Conservation (phyloP, 2,329 filamentous ascomycete genomes). For the Kalaharituber pfeilii region DNA sequence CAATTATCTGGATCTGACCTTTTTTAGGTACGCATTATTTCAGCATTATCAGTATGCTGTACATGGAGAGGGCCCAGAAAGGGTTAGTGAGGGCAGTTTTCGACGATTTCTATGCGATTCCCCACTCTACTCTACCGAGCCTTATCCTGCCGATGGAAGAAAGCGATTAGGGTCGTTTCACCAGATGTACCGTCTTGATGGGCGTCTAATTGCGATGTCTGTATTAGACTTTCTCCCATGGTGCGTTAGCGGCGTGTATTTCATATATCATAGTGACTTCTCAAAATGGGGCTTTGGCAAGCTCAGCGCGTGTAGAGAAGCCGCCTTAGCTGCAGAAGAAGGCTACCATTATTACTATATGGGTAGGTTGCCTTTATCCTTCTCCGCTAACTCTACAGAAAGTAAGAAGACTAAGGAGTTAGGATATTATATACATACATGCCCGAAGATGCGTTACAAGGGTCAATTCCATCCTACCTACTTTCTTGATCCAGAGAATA, state of each 20-base stretch:
- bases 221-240: constrained; percentile 62
- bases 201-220: constrained; percentile 54
- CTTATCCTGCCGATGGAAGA: constrained; percentile 34
- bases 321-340: constrained; percentile 48
- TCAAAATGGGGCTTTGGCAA: constrained; percentile 56
- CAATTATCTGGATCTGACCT: neutral
- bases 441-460: constrained; percentile 73
- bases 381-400: neutral
- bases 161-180: constrained; percentile 55
- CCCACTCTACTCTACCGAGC: constrained; percentile 36
- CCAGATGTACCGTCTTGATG: constrained; percentile 66
- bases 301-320: constrained; percentile 55
- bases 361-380: constrained; percentile 24
- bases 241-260: constrained; percentile 66
- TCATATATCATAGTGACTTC: constrained; percentile 62
- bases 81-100: constrained; percentile 47
- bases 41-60: constrained; percentile 58
- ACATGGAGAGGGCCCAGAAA: constrained; percentile 45
- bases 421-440: constrained; percentile 66
- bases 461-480: constrained; percentile 59
- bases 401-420: constrained; percentile 21
- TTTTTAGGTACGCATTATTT: constrained; percentile 36
- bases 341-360: constrained; percentile 65
- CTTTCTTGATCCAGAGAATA: constrained; percentile 50
- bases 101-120: constrained; percentile 57